Evolutionary conservation across 495 filamentous ascomycete species (phyloP).

Genomic region (Neurospora tetraspora): DNA sequence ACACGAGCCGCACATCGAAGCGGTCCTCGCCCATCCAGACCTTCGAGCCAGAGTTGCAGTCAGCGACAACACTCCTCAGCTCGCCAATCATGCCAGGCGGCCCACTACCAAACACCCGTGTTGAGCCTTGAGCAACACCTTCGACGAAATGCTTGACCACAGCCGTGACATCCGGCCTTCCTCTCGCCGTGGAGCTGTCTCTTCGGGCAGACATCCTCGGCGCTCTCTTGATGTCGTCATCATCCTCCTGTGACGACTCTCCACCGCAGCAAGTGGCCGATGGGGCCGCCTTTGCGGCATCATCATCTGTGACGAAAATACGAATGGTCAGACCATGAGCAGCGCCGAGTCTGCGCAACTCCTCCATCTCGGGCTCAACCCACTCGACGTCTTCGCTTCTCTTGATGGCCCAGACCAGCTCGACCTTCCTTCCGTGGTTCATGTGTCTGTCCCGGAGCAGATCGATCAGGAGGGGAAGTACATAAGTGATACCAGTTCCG

Average conservation of each 20-base stretch:
- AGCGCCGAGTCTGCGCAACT: conserved; percentile 29
- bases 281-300: conserved; percentile 2
- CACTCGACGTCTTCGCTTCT: conserved; percentile 43
- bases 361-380: conserved; percentile 45
- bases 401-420: conserved; percentile 54
- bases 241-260: background rate
- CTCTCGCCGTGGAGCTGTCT: conserved; percentile 3
- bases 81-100: conserved; percentile 50
- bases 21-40: conserved; percentile 47
- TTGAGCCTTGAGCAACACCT: conserved; percentile 31
- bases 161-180: conserved; percentile 22
- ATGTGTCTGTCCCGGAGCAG: conserved; percentile 24
- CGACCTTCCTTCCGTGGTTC: conserved; percentile 28
- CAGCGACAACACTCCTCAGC: conserved; percentile 44
- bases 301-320: conserved; percentile 45
- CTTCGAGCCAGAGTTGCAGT: conserved; percentile 34
- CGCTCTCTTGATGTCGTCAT: conserved; percentile 2
- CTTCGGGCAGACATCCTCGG: conserved; percentile 1
- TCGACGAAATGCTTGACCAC: conserved; percentile 29
- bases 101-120: conserved; percentile 50
- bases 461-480: conserved; percentile 44
- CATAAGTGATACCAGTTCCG: conserved; percentile 55
- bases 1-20: conserved; percentile 46
- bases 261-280: background rate
- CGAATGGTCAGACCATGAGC: conserved; percentile 35